A percentile compares a stretch with the other conserved stretches of the same genome.
These are phyloP conservation scores for Mycena maculata DNA, from an alignment of 768 basidiomycete genomes.

Conservation along the genomic window DNA sequence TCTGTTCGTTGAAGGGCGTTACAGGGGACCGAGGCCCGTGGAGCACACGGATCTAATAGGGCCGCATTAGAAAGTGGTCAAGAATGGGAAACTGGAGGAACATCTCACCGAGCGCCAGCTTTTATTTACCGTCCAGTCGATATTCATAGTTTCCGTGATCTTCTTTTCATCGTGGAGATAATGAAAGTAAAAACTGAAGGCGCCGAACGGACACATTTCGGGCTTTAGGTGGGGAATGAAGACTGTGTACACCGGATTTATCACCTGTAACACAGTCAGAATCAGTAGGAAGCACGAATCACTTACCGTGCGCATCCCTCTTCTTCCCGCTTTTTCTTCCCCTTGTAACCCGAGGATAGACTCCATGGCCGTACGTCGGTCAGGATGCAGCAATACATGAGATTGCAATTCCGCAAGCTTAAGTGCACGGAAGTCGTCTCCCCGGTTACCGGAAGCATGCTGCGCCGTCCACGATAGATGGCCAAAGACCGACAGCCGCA, in stretches of 20 bases:
- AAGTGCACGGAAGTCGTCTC: constrained; percentile 38
- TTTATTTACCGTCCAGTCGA: constrained; percentile 3
- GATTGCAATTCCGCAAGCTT: constrained; percentile 37
- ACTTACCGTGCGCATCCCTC: constrained; percentile 41
- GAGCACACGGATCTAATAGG: constrained; percentile 13
- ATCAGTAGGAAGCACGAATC: background rate
- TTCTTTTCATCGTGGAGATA: constrained; percentile 40
- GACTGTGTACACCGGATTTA: constrained; percentile 44
- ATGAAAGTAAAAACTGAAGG: constrained; percentile 43
- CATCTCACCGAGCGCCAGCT: background rate
- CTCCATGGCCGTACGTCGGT: constrained; percentile 23
- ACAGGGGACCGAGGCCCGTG: constrained; percentile 34
- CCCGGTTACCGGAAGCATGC: constrained; percentile 37
- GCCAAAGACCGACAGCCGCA: constrained; percentile 24
- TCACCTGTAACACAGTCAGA: constrained; percentile 31
- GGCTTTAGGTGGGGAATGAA: constrained; percentile 44
- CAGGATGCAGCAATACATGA: constrained; percentile 33
- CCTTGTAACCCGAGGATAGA: constrained; percentile 31
- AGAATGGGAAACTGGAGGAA: background rate
- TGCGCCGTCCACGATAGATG: constrained; percentile 36
- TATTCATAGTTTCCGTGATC: constrained; percentile 22
- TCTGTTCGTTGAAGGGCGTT: constrained; percentile 36
- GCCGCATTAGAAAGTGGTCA: too few relatives aligned
- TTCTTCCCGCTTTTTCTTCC: constrained; percentile 31
- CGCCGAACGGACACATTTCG: constrained; percentile 39